phyloP scores from a whole-genome alignment of 176 grass and related monocot species.

The Raddia distichophylla region DNA sequence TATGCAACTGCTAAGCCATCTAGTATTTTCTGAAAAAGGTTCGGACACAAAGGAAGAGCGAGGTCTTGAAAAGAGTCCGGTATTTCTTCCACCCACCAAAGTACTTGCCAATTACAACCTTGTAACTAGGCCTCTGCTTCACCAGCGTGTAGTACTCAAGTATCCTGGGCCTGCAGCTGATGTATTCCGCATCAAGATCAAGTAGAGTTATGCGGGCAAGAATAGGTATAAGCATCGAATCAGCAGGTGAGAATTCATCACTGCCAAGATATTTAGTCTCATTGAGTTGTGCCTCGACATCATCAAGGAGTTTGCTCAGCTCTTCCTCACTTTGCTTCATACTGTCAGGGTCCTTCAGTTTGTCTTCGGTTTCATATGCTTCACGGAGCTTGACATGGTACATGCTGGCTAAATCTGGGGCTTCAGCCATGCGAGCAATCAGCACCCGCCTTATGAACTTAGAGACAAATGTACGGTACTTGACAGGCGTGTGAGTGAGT shows the following conservation, averaged over 20 bases:
- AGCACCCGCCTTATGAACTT: constrained; percentile 83
- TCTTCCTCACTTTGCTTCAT: constrained; percentile 78
- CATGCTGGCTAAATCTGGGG: constrained; percentile 88
- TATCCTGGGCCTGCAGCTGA: constrained; percentile 73
- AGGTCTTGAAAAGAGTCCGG: constrained; percentile 71
- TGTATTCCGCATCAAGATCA: constrained; percentile 74
- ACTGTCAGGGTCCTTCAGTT: constrained; percentile 65
- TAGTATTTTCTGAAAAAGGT: constrained; percentile 77
- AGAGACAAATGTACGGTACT: constrained; percentile 78
- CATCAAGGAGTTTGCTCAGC: constrained; percentile 69
- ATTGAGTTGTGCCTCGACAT: constrained; percentile 72
- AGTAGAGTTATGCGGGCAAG: constrained; percentile 79
- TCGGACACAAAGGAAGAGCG: constrained; percentile 75
- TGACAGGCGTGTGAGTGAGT: constrained; percentile 63
- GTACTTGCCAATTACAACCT: constrained; percentile 75
- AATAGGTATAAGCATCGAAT: constrained; percentile 86
- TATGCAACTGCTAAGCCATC: constrained; percentile 19
- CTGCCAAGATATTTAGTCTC: constrained; percentile 67
- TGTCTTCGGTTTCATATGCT: constrained; percentile 77
- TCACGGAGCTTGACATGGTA: constrained; percentile 93
- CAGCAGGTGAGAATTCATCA: constrained; percentile 74
- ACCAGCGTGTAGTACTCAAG: constrained; percentile 77
- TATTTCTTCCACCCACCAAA: constrained; percentile 92
- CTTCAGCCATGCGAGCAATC: constrained; percentile 87
- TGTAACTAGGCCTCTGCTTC: constrained; percentile 88